A percentile compares a stretch with the other conserved stretches of the same genome.
phyloP scores from a whole-genome alignment of 805 yeast species.

The Cyberlindnera euphorbiae region DNA sequence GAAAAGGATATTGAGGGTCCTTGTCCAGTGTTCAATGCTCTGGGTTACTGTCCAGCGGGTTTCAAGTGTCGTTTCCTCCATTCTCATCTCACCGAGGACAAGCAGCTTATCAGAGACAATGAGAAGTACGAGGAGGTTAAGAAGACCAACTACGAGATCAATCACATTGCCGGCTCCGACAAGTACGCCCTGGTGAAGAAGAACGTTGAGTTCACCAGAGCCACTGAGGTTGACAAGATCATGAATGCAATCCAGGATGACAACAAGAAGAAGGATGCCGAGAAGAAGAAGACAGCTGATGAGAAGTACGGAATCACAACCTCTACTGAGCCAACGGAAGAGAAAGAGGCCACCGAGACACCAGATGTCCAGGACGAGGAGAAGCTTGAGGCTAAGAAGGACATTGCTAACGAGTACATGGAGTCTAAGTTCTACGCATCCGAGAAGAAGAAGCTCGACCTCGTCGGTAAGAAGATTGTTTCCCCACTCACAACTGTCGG shows the following conservation, averaged over 20 bases:
- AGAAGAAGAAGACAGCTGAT: constrained; percentile 24
- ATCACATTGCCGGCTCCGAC: too few species aligned
- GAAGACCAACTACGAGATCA: constrained; percentile 51
- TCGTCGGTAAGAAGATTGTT: constrained; percentile 73
- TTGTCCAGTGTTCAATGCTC: constrained; percentile 79
- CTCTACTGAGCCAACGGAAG: background rate
- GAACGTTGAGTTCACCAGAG: constrained; percentile 50
- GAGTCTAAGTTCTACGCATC: constrained; percentile 73
- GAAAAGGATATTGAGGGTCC: constrained; percentile 66
- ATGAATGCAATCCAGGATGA: constrained; percentile 52
- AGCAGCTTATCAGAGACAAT: constrained; percentile 40
- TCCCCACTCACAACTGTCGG: constrained; percentile 98
- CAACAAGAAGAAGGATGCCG: constrained; percentile 31
- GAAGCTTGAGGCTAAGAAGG: constrained; percentile 25
- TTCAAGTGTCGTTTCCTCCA: constrained; percentile 87
- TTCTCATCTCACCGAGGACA: constrained; percentile 55
- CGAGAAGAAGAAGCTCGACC: constrained; percentile 77
- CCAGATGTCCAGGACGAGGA: constrained; percentile 2
- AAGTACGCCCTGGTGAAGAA: constrained; percentile 48
- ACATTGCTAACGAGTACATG: constrained; percentile 45
- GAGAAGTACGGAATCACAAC: constrained; percentile 1
- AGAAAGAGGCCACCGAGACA: background rate
- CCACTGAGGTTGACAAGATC: constrained; percentile 56
- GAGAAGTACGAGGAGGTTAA: constrained; percentile 32
- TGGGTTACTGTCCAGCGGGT: constrained; percentile 92